These are phyloP conservation scores for Croton setiger DNA, from an alignment of 441 rosid species.

Conservation along the genomic window DNA sequence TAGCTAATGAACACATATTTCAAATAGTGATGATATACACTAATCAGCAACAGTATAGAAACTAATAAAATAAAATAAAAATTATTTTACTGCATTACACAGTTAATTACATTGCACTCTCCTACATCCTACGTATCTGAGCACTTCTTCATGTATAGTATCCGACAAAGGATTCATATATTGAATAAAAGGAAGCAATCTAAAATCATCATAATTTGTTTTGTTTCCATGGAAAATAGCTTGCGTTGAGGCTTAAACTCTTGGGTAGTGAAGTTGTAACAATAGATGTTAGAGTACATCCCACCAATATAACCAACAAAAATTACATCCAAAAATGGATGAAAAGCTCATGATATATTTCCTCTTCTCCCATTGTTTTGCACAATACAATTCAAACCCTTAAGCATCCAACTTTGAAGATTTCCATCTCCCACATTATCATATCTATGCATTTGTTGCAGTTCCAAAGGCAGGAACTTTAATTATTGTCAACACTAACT, in stretches of 20 bases:
- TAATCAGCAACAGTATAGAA: no score
- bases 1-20: no score
- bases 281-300: neutral
- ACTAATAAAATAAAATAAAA: no score
- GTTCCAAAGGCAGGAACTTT: neutral
- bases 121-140: neutral
- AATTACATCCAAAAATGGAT: neutral
- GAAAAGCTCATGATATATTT: neutral
- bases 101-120: no score
- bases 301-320: conserved; percentile 2
- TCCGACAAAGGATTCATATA: neutral
- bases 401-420: neutral
- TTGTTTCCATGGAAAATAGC: neutral
- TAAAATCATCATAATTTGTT: neutral
- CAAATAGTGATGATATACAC: no score
- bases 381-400: neutral
- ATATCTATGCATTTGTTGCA: neutral
- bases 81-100: no score
- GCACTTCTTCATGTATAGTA: neutral
- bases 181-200: neutral
- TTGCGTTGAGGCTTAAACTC: neutral
- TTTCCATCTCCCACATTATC: neutral
- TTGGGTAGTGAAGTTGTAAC: neutral
- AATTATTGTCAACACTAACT: neutral
- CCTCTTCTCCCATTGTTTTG: neutral